Percentiles rank a stretch among this genome's conserved stretches.
Conservation (phyloP, 305 asterid species). For the Solanum hybrid region DNA sequence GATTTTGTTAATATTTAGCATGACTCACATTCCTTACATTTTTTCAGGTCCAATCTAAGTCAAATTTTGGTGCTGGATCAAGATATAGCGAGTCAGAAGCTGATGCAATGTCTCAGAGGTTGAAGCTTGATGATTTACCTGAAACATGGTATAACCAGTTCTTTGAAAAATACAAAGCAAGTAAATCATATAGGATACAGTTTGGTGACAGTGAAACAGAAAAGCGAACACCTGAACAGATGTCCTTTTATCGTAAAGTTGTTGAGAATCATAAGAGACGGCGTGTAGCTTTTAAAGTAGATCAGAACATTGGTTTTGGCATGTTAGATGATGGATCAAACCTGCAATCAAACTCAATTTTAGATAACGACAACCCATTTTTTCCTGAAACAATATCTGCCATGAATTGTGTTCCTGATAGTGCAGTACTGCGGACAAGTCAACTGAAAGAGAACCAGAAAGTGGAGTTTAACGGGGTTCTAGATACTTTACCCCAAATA, state of each 20-base stretch:
- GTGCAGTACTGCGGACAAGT: constrained; percentile 46
- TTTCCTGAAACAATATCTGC: constrained; percentile 86
- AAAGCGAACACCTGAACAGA: constrained; percentile 84
- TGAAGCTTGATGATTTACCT: constrained; percentile 68
- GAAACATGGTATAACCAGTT: constrained; percentile 89
- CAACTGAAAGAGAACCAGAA: constrained; percentile 32
- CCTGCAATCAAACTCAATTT: constrained; percentile 27
- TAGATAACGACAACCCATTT: constrained; percentile 48
- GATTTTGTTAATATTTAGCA: neutral
- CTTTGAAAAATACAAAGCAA: constrained; percentile 62
- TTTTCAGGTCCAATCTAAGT: constrained; percentile 45
- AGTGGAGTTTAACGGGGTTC: constrained; percentile 77
- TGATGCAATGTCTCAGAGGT: constrained; percentile 48
- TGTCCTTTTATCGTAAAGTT: constrained; percentile 75
- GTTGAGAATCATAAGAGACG: constrained; percentile 79
- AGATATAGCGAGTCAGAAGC: constrained; percentile 56
- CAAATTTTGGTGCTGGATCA: constrained; percentile 46
- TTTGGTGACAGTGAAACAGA: constrained; percentile 71
- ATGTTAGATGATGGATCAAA: constrained; percentile 33
- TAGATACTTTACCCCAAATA: constrained; percentile 73
- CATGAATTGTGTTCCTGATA: constrained; percentile 84
- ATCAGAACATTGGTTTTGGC: constrained; percentile 19
- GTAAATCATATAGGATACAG: constrained; percentile 57
- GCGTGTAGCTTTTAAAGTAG: constrained; percentile 54
- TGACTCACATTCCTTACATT: neutral